Evolutionary conservation across 2,329 filamentous ascomycete species (phyloP).

Genomic region (Aspergillaceae sp.): DNA sequence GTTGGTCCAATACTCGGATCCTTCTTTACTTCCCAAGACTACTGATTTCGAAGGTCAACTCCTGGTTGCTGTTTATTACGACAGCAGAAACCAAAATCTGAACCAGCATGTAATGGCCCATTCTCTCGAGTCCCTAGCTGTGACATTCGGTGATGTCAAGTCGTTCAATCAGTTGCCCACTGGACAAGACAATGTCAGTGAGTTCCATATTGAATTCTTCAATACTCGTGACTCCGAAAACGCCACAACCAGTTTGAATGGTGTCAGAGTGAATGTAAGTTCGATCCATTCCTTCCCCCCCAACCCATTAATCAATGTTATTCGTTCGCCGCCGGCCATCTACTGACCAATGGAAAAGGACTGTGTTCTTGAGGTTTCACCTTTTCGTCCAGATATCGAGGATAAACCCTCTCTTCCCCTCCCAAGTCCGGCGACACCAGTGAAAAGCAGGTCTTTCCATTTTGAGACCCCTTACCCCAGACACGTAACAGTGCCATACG

Average conservation of each 20-base stretch:
- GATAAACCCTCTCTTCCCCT: constrained; percentile 6
- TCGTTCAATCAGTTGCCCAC: constrained; percentile 22
- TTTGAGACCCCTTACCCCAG: constrained; percentile 11
- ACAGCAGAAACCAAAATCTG: constrained; percentile 18
- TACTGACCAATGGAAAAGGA: constrained; percentile 11
- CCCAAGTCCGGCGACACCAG: constrained; percentile 7
- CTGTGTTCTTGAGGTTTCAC: constrained; percentile 22
- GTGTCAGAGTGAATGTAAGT: constrained; percentile 28
- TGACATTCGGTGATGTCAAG: constrained; percentile 32
- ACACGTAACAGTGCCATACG: constrained; percentile 8
- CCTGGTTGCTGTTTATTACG: constrained; percentile 41
- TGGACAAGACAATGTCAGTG: constrained; percentile 21
- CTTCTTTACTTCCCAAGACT: constrained; percentile 14
- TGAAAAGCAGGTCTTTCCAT: constrained; percentile 8
- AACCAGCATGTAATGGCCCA: constrained; percentile 36
- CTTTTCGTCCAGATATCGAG: constrained; percentile 24
- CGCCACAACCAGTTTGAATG: constrained; percentile 27
- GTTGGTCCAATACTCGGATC: constrained; percentile 33
- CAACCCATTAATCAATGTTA: not conserved
- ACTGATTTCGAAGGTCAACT: constrained; percentile 51
- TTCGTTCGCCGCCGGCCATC: not conserved
- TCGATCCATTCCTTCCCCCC: not conserved
- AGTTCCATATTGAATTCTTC: constrained; percentile 35
- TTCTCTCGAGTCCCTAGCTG: constrained; percentile 35
- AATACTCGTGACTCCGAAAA: constrained; percentile 30